Evolutionary conservation across 495 filamentous ascomycete species (phyloP), one percentile per base, ranked within the genome.

Genomic region (Aspergillus ellipticus): DNA sequence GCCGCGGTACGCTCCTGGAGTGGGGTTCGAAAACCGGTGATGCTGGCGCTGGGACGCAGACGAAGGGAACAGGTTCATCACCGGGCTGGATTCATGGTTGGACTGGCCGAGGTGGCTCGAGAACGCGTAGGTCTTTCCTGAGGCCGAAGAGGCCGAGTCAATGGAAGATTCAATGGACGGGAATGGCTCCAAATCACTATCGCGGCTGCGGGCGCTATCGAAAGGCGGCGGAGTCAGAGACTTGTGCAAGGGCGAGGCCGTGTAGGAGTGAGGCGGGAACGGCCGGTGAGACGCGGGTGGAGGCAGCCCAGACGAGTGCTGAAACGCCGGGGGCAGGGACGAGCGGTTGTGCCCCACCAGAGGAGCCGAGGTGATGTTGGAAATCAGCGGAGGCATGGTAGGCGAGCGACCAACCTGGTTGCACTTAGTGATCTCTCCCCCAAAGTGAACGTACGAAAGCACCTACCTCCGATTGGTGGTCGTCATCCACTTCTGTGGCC

Each of bases 401-500:
- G 82, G 89, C 46, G 85, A 89, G 81, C 82, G 72, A 86, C 81
- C 86, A 85, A 70, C 66, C 51, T 60, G 42, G 19, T 17, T 54
- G 17, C 17, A 57, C 51, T 64, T 33, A 57, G 42, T 54, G 22
- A 31, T 22, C 49, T 17, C 28, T 37, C 50, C 29, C 21, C 19
- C 11, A 42, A 50, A 24, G 26, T 11, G 49, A 21, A 15, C 11
- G 31, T 21, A 41, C 55, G 13, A 31, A 4, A n/a, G 51, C 53
- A 60, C 66, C 61, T 55, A 76, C 74, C 63, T 76, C 74, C 8
- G 89, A 82, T 59, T 93, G 89, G 60, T 86, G 83, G 62, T 93
- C 89, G 61, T 94, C 90, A 71, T 94, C 92, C 42, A 67, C 80
- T 78, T 96, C 91, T 6, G 90, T 96, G 9, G 90, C 90, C 33